phyloP scores from a whole-genome alignment of 345 rosid species.

The Sisymbrium irio region DNA sequence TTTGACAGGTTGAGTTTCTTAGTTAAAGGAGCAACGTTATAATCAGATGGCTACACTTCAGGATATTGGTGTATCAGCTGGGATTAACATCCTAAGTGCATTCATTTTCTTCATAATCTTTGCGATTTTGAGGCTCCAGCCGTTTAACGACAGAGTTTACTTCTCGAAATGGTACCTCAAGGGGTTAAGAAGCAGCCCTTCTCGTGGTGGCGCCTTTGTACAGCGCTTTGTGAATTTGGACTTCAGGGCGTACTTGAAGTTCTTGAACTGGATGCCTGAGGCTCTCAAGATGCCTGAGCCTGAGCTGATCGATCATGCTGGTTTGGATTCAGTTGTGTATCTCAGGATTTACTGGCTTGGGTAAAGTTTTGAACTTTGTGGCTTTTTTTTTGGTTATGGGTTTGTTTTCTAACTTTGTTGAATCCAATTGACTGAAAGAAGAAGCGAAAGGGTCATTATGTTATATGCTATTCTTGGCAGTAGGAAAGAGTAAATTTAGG shows the following conservation, averaged over 20 bases:
- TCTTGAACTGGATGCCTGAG: constrained; percentile 91
- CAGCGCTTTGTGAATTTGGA: constrained; percentile 77
- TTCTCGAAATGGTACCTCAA: constrained; percentile 97
- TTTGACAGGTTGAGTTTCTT: constrained; percentile 16
- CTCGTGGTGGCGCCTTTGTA: constrained; percentile 53
- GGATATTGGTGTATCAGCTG: constrained; percentile 88
- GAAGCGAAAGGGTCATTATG: neutral
- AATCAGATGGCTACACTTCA: constrained; percentile 69
- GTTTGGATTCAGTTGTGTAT: constrained; percentile 93
- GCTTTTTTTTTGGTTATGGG: neutral
- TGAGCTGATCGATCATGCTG: constrained; percentile 96
- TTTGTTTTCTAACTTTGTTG: neutral
- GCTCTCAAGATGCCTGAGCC: constrained; percentile 93
- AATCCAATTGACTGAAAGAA: neutral
- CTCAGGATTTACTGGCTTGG: constrained; percentile 92
- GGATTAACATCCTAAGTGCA: constrained; percentile 68
- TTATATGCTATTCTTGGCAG: constrained; percentile 2
- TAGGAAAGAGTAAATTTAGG: neutral
- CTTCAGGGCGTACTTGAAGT: constrained; percentile 60
- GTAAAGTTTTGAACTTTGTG: constrained; percentile 38
- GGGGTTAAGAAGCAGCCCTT: constrained; percentile 73
- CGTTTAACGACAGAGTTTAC: constrained; percentile 91
- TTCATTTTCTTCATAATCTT: constrained; percentile 73
- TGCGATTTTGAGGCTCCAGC: constrained; percentile 85
- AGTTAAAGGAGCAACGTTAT: neutral